A percentile compares a stretch with the other conserved stretches of the same genome.
Evolutionary conservation across 2,329 filamentous ascomycete species (phyloP).

Genomic region (Lasiodiplodia theobromae): DNA sequence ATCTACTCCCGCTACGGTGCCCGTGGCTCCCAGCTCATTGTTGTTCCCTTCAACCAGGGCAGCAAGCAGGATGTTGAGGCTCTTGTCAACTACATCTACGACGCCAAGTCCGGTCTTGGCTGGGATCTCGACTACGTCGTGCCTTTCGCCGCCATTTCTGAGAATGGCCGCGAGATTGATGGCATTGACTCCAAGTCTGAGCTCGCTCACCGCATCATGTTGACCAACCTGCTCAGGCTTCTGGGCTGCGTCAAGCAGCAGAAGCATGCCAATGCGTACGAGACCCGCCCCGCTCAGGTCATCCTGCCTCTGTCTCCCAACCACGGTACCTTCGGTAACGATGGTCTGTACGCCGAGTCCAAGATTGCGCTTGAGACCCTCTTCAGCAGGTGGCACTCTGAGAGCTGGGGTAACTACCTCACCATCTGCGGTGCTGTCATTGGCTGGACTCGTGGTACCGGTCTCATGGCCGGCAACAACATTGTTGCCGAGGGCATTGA

Average conservation of each 20-base stretch:
- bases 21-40: constrained; percentile 93
- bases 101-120: constrained; percentile 91
- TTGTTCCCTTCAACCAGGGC: constrained; percentile 98
- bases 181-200: constrained; percentile 97
- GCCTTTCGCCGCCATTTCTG: constrained; percentile 95
- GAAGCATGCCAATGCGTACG: constrained; percentile 85
- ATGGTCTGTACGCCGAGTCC: constrained; percentile 97
- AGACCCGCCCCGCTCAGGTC: constrained; percentile 95
- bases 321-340: constrained; percentile 97
- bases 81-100: constrained; percentile 94
- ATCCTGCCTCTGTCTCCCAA: constrained; percentile 96
- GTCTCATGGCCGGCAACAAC: constrained; percentile 98
- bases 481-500: constrained; percentile 97
- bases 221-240: constrained; percentile 93
- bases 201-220: constrained; percentile 97
- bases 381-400: constrained; percentile 98
- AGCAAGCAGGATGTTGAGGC: constrained; percentile 98
- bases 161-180: constrained; percentile 97
- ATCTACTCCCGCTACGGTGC: constrained; percentile 97
- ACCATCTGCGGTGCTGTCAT: constrained; percentile 98
- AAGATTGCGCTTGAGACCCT: constrained; percentile 96
- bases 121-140: constrained; percentile 98
- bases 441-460: constrained; percentile 97
- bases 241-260: constrained; percentile 89
- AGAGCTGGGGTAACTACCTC: constrained; percentile 96